Evolutionary conservation across 1,139 yeast species (phyloP), one percentile per base, ranked within the genome.

Genomic region (Geotrichum macrosporum): DNA sequence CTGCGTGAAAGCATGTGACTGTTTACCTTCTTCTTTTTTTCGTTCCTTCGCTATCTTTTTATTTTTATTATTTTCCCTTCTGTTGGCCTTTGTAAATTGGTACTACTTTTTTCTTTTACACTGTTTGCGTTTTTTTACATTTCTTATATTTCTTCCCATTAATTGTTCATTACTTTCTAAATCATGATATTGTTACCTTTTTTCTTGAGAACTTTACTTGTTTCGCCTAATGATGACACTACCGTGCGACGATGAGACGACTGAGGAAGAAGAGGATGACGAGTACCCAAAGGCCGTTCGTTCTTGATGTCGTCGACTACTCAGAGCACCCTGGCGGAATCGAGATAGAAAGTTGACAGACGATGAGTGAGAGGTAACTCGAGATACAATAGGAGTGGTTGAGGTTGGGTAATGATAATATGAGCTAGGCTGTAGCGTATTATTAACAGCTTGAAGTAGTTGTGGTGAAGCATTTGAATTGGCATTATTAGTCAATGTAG

Each of bases 211-310:
- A 32, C 13, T 24, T 13, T 16, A 31, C 30, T n/a, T 19, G 21
- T 5, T 10, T 3, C 32, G 31, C 15, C 44, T 31, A 12, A 41
- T 41, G 12, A 41, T 41, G 19, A 41, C 44, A 15, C 44, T 41
- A 8, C 39, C 44, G 3, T 41, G 44, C 2, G 33, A 35, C 22
- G 36, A 31, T 19, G 40, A 36, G n/a, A 19, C 13, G 12, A 19
- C 24, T 6, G 36, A 34, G 9, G 36, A 34, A 16, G 36, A 34
- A 15, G 36, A 15, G 15, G 12, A 10, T 10, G 16, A 34, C 12
- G 22, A 24, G 27, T 24, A 24, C 6, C 10, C 27, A 24, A 8
- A 10, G 10, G 6, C 27, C 6, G 27, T 10, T 24, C 27, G 27
- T 10, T 24, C 27, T 6, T 24, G 27, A 24, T 24, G 10, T 8